Conservation (phyloP, 2,329 filamentous ascomycete species). For the Alternaria longipes region DNA sequence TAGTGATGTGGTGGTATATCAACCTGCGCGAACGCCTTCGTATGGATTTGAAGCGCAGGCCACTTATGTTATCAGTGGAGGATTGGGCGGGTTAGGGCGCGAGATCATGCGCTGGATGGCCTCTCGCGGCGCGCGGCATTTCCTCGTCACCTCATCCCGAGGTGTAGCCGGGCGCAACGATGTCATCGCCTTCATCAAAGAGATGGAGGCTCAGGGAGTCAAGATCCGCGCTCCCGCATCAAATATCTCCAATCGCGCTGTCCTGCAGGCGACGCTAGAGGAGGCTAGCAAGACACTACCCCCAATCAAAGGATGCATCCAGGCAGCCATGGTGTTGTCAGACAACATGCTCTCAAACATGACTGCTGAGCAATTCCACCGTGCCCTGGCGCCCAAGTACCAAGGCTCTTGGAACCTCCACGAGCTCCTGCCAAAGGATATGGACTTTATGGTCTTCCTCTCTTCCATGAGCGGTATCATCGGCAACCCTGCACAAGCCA, state of each 20-base stretch:
- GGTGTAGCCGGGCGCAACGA: constrained; percentile 23
- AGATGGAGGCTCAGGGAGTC: constrained; percentile 21
- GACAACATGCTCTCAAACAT: constrained; percentile 18
- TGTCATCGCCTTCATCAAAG: constrained; percentile 26
- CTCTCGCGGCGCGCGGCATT: constrained; percentile 32
- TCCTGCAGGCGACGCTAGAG: constrained; percentile 20
- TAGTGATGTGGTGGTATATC: constrained; percentile 26
- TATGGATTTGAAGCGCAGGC: constrained; percentile 8
- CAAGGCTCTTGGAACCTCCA: constrained; percentile 36
- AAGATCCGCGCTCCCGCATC: constrained; percentile 27
- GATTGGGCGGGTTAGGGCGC: constrained; percentile 41
- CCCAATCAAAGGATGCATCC: constrained; percentile 26
- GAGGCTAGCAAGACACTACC: constrained; percentile 21
- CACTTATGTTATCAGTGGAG: constrained; percentile 42
- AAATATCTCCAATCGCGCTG: constrained; percentile 24
- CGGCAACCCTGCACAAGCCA: constrained; percentile 27
- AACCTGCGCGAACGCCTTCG: constrained; percentile 6
- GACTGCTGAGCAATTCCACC: constrained; percentile 6
- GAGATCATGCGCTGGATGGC: constrained; percentile 40
- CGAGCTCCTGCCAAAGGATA: constrained; percentile 14
- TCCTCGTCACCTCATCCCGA: constrained; percentile 34
- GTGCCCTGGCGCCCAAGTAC: constrained; percentile 9
- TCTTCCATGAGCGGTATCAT: constrained; percentile 30
- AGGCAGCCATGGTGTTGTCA: constrained; percentile 25
- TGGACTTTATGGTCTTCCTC: constrained; percentile 30